Base-by-base conservation (phyloP, 768 basidiomycete genomes). In the Infundibulicybe gibba region DNA sequence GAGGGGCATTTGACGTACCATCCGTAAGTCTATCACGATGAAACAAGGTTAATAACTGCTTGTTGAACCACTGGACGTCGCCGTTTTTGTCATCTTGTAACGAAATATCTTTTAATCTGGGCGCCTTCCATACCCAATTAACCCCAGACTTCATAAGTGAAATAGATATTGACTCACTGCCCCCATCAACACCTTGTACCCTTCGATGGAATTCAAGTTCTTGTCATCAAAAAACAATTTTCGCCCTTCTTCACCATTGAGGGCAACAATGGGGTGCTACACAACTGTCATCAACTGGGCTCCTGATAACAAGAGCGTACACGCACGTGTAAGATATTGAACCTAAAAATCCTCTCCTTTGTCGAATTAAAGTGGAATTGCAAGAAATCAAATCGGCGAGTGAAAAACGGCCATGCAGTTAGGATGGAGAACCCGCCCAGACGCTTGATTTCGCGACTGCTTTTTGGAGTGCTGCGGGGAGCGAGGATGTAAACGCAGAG, bases 111-210 rank as follows among this genome's bases (percentile, higher is more conserved):
- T 25, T 3, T 8, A 25, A 8, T 8, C 25, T 25, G 8, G 25
- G 25, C 25, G 25, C 25, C 25, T 25, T 25, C 3, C 25, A 25
- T 25, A 8, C 25, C 25, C 25, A 25, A 25, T 25, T 25, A 25
- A 8, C 8, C 25, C 25, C 8, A 25, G 3, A 3, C 4, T 25
- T 8, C 8, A 25, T 8, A 25, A 3, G 25, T 8, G 25, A 25
- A 25, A 25, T 25, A 8, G 8, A 25, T 25, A 25, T 3, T 8
- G 8, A 25, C 49, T 49, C 31, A 57, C 63, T 21, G 54, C 63
- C 14, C 64, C 66, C 47, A 63, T 56, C 6, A 69, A 55, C 31
- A 67, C 55, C 42, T 53, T 60, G 38, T 67, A 69, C 30, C 67
- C 67, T 52, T 67, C 62, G 15, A 39, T 50, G 39, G 65, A 56